Conservation (phyloP, 1,284 basidiomycete genomes). For the Ceratorhiza oryzae-sativae region DNA sequence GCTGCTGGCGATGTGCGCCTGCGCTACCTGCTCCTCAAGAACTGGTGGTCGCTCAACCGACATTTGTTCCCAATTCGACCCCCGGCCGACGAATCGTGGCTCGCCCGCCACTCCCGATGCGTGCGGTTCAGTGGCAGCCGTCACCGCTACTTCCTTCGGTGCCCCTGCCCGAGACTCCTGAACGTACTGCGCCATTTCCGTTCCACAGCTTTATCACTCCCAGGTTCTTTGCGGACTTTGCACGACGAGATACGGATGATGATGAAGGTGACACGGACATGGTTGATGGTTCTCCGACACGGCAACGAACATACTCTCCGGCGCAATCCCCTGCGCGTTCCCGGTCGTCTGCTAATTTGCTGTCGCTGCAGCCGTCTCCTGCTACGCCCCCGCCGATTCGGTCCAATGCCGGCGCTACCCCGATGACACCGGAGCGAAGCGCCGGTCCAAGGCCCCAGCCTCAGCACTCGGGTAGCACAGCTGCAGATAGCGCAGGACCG, state of each 20-base stretch:
- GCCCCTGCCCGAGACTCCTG: constrained; percentile 31
- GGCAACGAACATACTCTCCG: constrained; percentile 27
- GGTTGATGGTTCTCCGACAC: constrained; percentile 25
- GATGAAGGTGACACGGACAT: constrained; percentile 37
- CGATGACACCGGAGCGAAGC: constrained; percentile 35
- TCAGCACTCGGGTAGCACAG: constrained; percentile 37
- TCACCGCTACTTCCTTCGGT: constrained; percentile 28
- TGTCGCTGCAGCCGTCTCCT: constrained; percentile 20
- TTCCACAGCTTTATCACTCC: constrained; percentile 37
- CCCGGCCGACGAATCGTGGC: constrained; percentile 26
- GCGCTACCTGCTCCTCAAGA: constrained; percentile 1
- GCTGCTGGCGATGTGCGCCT: constrained; percentile 37
- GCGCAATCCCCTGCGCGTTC: constrained; percentile 3
- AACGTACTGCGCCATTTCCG: constrained; percentile 33
- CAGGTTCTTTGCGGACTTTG: constrained; percentile 36
- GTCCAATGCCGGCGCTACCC: constrained; percentile 6
- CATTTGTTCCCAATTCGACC: constrained; percentile 36
- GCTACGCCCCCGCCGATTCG: constrained; percentile 17
- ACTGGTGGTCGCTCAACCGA: constrained; percentile 21
- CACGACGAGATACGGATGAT: constrained; percentile 28
- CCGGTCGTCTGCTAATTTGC: not conserved
- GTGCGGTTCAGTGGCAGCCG: constrained; percentile 35
- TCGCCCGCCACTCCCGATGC: constrained; percentile 18
- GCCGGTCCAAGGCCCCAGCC: constrained; percentile 30
- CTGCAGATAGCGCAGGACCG: constrained; percentile 26